Evolutionary conservation across 768 basidiomycete genomes (phyloP), one percentile per base, ranked within the genome.

Genomic region (Leccinum disarticulatum): DNA sequence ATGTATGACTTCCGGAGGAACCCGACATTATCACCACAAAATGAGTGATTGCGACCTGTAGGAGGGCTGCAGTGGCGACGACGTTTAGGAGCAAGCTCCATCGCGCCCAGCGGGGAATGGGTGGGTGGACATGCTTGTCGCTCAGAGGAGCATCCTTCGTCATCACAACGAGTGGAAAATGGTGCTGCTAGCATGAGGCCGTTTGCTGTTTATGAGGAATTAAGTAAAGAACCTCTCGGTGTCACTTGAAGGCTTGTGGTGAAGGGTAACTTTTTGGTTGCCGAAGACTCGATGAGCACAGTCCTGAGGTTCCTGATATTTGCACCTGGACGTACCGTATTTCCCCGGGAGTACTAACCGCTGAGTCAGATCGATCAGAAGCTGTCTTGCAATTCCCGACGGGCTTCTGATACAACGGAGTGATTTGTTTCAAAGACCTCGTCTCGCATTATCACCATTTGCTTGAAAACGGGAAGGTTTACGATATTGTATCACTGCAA

Each of bases 51-150:
- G 13, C 33, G 19, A 49, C 19, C 22, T 59, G 64, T 11, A 68
- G 33, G n/a, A 68, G 46, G 36, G 38, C 57, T 33, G 61, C 61
- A n/a, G 66, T 11, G 5, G 25, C 36, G 14, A 61, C 57, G 5
- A 36, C 55, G 28, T 60, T 69, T 25, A 68, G 14, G 13, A 66
- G 17, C 19, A 68, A 54, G 50, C 64, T 66, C 55, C 67, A 66
- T 55, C 57, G 59, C 13, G 36, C 57, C 66, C 66, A 63, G 17
- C 47, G 43, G 9, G 64, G 57, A 47, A 46, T 41, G 38, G 56
- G 41, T 25, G 55, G 41, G 30, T 55, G 48, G 35, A 54, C n/a
- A 31, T 25, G 6, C 50, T 51, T 33, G 51, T 33, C 9, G n/a
- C n/a, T 10, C 6, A 15, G 17, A 19, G 47, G 55, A 14, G 3